Conservation (phyloP, 1,139 yeast species). For the Suhomyces bribrorum region DNA sequence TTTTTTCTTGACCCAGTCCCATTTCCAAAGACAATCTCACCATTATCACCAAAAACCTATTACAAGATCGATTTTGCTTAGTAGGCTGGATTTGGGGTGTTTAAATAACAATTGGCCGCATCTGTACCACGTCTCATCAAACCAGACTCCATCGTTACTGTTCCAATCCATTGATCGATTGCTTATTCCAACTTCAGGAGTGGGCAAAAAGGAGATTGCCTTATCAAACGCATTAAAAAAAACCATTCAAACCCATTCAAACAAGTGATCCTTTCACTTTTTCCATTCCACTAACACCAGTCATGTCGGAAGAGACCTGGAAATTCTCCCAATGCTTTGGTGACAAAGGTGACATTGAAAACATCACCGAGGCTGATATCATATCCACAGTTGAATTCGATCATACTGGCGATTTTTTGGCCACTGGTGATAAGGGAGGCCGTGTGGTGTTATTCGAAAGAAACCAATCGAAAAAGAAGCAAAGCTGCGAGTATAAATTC, state of each 20-base stretch:
- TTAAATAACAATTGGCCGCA: conserved; percentile 3
- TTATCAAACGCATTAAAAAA: too few species aligned
- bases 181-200: not conserved
- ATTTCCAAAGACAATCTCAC: conserved; percentile 2
- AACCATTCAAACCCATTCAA: too few species aligned
- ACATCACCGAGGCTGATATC: conserved; percentile 95
- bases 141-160: too few species aligned
- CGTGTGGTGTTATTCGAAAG: conserved; percentile 95
- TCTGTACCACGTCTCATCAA: too few species aligned
- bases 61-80: too few species aligned
- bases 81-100: too few species aligned
- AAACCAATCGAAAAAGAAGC: conserved; percentile 70
- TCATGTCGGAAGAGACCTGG: conserved; percentile 41
- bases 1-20: conserved; percentile 11
- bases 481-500: conserved; percentile 84
- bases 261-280: too few species aligned
- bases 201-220: not conserved
- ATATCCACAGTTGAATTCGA: conserved; percentile 97
- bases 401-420: conserved; percentile 89
- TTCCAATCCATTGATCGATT: not conserved
- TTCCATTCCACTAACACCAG: too few species aligned
- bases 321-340: conserved; percentile 94
- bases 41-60: conserved; percentile 3
- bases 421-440: conserved; percentile 99
- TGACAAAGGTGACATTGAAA: conserved; percentile 95